Percentiles rank a stretch among this genome's conserved stretches.
phyloP scores from a whole-genome alignment of 1,284 basidiomycete genomes.

The Melampsora medusae region DNA sequence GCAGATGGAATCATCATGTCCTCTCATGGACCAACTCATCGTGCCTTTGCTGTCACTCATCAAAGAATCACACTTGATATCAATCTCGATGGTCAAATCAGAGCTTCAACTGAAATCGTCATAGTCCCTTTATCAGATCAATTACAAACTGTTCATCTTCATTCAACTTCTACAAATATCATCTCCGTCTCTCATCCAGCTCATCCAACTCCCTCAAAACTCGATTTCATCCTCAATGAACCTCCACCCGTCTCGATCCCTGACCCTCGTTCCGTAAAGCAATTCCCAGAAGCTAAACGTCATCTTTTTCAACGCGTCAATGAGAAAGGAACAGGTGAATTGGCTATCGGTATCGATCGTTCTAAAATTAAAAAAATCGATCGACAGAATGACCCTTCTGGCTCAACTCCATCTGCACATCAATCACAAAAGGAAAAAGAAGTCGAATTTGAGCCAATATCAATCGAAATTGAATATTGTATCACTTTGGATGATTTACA shows the following conservation, averaged over 20 bases:
- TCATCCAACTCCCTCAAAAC: background rate
- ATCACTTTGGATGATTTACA: slow-evolving; percentile 61
- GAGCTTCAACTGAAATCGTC: slow-evolving; percentile 81
- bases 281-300: slow-evolving; percentile 44
- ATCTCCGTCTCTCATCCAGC: slow-evolving; percentile 46
- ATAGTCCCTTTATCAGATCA: slow-evolving; percentile 73
- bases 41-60: slow-evolving; percentile 59
- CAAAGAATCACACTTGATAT: slow-evolving; percentile 88
- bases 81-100: slow-evolving; percentile 74
- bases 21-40: slow-evolving; percentile 31
- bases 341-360: slow-evolving; percentile 52
- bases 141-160: slow-evolving; percentile 74
- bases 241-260: slow-evolving; percentile 19
- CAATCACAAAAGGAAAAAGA: slow-evolving; percentile 42
- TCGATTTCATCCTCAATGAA: slow-evolving; percentile 19
- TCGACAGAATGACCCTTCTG: slow-evolving; percentile 20
- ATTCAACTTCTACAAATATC: slow-evolving; percentile 65
- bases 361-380: slow-evolving; percentile 55
- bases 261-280: slow-evolving; percentile 45
- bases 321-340: slow-evolving; percentile 48
- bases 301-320: slow-evolving; percentile 36
- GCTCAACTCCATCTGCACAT: background rate
- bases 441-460: slow-evolving; percentile 72
- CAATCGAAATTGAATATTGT: slow-evolving; percentile 73
- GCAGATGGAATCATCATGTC: slow-evolving; percentile 19